Conservation (phyloP, 2,329 filamentous ascomycete genomes). For the Aspergillus chevalieri region DNA sequence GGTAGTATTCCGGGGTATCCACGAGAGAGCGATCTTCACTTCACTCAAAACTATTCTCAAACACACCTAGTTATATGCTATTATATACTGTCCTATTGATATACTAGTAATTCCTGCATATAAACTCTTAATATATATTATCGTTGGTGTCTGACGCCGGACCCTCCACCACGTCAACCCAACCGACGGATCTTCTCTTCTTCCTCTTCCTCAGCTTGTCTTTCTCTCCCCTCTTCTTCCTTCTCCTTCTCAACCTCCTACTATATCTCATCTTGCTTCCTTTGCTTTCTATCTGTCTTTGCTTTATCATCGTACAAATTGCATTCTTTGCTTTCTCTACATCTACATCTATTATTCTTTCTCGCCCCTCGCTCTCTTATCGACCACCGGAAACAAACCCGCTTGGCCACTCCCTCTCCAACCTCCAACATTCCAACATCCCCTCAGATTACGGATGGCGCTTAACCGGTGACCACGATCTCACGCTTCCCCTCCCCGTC, state of each 20-base stretch:
- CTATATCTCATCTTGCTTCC: background rate
- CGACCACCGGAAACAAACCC: background rate
- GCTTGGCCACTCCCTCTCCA: conserved; percentile 11
- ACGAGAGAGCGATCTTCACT: too few relatives aligned
- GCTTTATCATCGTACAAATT: background rate
- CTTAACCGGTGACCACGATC: conserved; percentile 33
- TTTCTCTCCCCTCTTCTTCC: conserved; percentile 2
- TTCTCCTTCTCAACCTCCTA: background rate
- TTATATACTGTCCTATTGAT: background rate
- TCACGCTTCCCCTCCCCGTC: conserved; percentile 24
- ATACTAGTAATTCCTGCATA: too few relatives aligned
- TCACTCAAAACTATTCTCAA: too few relatives aligned
- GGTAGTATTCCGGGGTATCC: too few relatives aligned
- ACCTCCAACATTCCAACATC: conserved; percentile 9
- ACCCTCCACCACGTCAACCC: conserved; percentile 20
- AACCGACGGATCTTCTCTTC: conserved; percentile 7
- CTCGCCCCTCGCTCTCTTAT: background rate
- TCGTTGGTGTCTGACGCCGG: conserved; percentile 20
- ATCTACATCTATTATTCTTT: background rate
- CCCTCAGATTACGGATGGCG: conserved; percentile 36
- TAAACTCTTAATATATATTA: too few relatives aligned
- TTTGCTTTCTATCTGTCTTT: background rate
- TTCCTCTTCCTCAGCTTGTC: conserved; percentile 7
- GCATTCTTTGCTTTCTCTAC: background rate
- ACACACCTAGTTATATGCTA: background rate